Percentiles rank a stretch among this genome's conserved stretches.
These are phyloP conservation scores for Tremella yokohamensis DNA, from an alignment of 768 basidiomycete species.

Conservation along the genomic window DNA sequence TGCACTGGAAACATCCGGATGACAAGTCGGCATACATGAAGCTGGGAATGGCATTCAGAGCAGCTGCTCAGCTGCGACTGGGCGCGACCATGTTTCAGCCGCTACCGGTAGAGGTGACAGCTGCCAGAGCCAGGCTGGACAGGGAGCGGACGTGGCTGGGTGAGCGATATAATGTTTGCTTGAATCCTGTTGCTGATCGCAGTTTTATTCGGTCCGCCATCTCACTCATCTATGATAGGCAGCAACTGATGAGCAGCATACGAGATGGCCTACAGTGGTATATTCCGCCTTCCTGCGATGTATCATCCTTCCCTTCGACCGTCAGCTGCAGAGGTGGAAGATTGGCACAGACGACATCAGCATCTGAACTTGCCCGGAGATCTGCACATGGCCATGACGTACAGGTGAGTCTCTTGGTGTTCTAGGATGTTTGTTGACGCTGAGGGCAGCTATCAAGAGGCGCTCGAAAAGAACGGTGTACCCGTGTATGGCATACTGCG, in stretches of 20 bases:
- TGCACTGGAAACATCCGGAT: constrained; percentile 22
- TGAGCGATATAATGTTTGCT: background rate
- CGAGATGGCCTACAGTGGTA: background rate
- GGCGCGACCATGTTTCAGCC: background rate
- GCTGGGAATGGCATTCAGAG: constrained; percentile 17
- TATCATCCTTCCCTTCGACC: too few species aligned
- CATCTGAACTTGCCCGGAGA: constrained; percentile 12
- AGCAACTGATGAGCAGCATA: background rate
- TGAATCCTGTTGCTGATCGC: background rate
- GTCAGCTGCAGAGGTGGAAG: constrained; percentile 5
- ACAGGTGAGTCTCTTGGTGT: constrained; percentile 11
- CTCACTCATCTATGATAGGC: background rate
- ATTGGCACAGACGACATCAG: constrained; percentile 17
- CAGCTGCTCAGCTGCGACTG: too few species aligned
- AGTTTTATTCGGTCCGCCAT: constrained; percentile 4
- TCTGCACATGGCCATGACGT: constrained; percentile 18
- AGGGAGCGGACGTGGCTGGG: constrained; percentile 20
- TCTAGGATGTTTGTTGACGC: background rate
- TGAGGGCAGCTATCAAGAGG: background rate
- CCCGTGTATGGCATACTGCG: background rate
- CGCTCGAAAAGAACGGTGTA: background rate
- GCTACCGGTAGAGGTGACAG: constrained; percentile 9
- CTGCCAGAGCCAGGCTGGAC: constrained; percentile 14
- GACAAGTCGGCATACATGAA: constrained; percentile 24
- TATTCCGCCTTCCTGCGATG: constrained; percentile 16